Evolutionary conservation across 345 rosid species (phyloP).

Genomic region (Kernera saxatilis): DNA sequence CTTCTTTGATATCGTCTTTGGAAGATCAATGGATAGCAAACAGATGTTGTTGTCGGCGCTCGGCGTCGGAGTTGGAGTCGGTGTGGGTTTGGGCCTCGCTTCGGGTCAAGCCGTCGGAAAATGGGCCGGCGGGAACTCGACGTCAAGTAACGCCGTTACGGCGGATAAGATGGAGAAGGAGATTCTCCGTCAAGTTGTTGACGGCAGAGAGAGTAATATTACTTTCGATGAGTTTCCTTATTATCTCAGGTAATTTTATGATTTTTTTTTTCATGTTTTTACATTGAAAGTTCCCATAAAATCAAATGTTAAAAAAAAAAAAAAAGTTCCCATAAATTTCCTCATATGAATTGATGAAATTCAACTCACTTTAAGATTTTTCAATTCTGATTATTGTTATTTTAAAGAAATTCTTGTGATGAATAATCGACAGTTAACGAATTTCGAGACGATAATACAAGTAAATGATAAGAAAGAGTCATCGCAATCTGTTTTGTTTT

Average conservation of each 20-base stretch:
- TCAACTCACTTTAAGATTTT: background rate
- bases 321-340: too few species aligned
- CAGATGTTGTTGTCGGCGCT: conserved; percentile 37
- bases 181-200: conserved; percentile 34
- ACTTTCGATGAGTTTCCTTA: conserved; percentile 37
- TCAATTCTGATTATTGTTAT: background rate
- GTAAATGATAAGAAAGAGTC: background rate
- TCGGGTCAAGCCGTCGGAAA: conserved; percentile 30
- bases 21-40: conserved; percentile 31
- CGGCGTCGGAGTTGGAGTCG: conserved; percentile 38
- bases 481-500: too few species aligned
- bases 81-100: conserved; percentile 32
- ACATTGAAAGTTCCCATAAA: too few species aligned
- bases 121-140: conserved; percentile 20
- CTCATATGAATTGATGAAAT: too few species aligned
- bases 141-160: conserved; percentile 26
- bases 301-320: too few species aligned
- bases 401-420: background rate
- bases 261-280: background rate
- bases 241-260: conserved; percentile 30
- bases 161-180: conserved; percentile 39
- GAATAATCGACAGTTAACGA: background rate
- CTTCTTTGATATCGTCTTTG: background rate
- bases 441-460: conserved; percentile 15
- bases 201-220: conserved; percentile 30